Evolutionary conservation across 805 yeast genomes (phyloP).

Genomic region (Yamadazyma paraphyllophila): DNA sequence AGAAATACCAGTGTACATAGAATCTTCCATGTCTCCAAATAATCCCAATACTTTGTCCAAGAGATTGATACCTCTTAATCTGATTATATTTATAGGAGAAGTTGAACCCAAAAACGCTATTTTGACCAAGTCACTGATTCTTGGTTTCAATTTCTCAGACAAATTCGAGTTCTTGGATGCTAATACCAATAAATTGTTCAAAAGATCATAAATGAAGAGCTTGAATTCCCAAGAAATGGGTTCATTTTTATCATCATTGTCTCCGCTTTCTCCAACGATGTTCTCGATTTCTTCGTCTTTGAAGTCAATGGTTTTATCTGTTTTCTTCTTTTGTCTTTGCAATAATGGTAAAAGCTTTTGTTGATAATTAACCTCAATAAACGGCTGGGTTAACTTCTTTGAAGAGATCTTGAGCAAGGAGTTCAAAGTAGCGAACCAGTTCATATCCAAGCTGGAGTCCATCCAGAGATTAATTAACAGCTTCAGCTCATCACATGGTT

Average conservation of each 20-base stretch:
- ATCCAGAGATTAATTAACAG: conserved; percentile 60
- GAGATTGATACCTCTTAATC: conserved; percentile 63
- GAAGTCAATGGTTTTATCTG: conserved; percentile 26
- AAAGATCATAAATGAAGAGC: conserved; percentile 43
- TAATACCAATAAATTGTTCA: conserved; percentile 41
- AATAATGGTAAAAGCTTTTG: conserved; percentile 41
- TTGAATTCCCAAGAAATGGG: conserved; percentile 60
- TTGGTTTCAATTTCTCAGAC: conserved; percentile 40
- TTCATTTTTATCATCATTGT: conserved; percentile 46
- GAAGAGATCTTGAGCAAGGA: conserved; percentile 47
- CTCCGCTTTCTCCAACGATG: conserved; percentile 34
- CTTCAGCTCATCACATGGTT: conserved; percentile 45
- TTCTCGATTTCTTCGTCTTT: conserved; percentile 42
- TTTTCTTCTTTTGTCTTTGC: conserved; percentile 39
- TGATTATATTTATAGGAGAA: conserved; percentile 57
- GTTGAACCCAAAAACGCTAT: conserved; percentile 82
- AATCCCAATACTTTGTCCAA: conserved; percentile 60
- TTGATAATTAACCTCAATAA: conserved; percentile 37
- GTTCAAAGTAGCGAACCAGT: conserved; percentile 61
- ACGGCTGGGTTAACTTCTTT: conserved; percentile 39
- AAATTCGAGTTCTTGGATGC: conserved; percentile 39
- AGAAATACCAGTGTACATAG: conserved; percentile 66
- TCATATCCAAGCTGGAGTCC: conserved; percentile 43
- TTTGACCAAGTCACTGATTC: conserved; percentile 65
- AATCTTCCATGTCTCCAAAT: conserved; percentile 64